Conservation (phyloP, 1,284 basidiomycete species). For the Schizophyllum commune region DNA sequence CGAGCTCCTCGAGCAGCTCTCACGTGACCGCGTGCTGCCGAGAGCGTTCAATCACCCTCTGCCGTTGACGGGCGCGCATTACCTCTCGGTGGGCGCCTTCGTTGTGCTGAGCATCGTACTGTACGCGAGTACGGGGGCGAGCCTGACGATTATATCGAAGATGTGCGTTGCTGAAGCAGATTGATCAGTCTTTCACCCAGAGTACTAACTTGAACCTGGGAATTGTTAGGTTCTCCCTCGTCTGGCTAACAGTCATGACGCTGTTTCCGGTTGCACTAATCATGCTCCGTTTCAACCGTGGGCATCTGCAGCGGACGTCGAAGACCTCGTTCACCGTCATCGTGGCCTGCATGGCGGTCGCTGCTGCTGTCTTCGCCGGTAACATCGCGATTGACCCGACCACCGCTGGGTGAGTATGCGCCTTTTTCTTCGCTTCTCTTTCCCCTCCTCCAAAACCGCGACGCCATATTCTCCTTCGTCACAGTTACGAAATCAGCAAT, state of each 20-base stretch:
- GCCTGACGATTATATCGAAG: slow-evolving; percentile 45
- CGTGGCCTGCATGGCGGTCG: slow-evolving; percentile 35
- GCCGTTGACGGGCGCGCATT: slow-evolving; percentile 45
- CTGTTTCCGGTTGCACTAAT: slow-evolving; percentile 56
- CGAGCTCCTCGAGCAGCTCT: slow-evolving; percentile 50
- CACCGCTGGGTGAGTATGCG: slow-evolving; percentile 41
- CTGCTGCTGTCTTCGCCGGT: slow-evolving; percentile 44
- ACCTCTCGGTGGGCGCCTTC: slow-evolving; percentile 46
- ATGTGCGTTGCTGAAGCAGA: too few species aligned
- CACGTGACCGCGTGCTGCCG: slow-evolving; percentile 54
- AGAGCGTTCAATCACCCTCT: slow-evolving; percentile 38
- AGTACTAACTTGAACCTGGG: too few species aligned
- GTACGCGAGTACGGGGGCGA: slow-evolving; percentile 52
- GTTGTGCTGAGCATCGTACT: slow-evolving; percentile 41
- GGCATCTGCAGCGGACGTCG: slow-evolving; percentile 40
- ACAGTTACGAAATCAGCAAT: too few species aligned
- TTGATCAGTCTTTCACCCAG: too few species aligned
- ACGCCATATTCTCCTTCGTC: too few species aligned
- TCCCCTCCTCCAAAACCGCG: neutral
- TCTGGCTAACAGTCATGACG: slow-evolving; percentile 57
- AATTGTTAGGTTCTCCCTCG: slow-evolving; percentile 58
- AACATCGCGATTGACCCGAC: slow-evolving; percentile 50
- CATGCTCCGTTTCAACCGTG: slow-evolving; percentile 57
- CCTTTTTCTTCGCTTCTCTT: neutral
- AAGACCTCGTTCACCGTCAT: slow-evolving; percentile 32